Percentiles rank a stretch among this genome's conserved stretches.
Conservation (phyloP, 1,284 basidiomycete species). For the Baeospora myosura region DNA sequence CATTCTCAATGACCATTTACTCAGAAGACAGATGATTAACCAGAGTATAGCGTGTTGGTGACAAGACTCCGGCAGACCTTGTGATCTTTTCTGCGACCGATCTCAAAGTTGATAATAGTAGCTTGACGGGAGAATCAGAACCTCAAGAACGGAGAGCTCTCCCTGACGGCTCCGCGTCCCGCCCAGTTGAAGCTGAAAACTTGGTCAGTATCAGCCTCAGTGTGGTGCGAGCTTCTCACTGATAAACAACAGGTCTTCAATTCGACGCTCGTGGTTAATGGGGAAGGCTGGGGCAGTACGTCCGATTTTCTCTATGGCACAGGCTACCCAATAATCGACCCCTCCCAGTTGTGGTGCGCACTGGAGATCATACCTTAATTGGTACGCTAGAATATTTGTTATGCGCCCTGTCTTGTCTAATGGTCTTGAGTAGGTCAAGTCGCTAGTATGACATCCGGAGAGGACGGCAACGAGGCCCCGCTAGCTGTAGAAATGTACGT, state of each 20-base stretch:
- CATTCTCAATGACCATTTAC: not conserved
- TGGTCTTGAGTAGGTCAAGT: constrained; percentile 43
- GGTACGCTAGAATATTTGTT: constrained; percentile 26
- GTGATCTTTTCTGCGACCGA: constrained; percentile 52
- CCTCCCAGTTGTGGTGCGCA: constrained; percentile 51
- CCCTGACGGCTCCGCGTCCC: constrained; percentile 35
- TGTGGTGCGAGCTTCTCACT: constrained; percentile 2
- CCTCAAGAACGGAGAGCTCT: constrained; percentile 51
- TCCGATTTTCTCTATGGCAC: constrained; percentile 5
- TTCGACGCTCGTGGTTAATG: constrained; percentile 60
- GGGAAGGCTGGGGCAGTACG: constrained; percentile 60
- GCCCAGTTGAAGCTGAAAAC: constrained; percentile 60
- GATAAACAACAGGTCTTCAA: constrained; percentile 46
- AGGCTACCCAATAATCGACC: not conserved
- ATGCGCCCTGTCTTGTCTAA: not conserved
- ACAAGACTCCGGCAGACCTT: constrained; percentile 65
- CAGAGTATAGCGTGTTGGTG: constrained; percentile 44
- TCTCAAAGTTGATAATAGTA: constrained; percentile 64
- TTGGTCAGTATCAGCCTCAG: constrained; percentile 29
- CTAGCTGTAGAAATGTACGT: constrained; percentile 59
- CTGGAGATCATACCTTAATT: constrained; percentile 60
- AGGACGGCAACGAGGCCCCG: constrained; percentile 59
- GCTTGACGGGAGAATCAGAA: constrained; percentile 63
- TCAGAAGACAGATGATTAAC: not conserved
- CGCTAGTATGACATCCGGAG: constrained; percentile 54